phyloP scores from a whole-genome alignment of 2,329 filamentous ascomycete genomes.

The Nothophaeocryptopus gaeumannii region DNA sequence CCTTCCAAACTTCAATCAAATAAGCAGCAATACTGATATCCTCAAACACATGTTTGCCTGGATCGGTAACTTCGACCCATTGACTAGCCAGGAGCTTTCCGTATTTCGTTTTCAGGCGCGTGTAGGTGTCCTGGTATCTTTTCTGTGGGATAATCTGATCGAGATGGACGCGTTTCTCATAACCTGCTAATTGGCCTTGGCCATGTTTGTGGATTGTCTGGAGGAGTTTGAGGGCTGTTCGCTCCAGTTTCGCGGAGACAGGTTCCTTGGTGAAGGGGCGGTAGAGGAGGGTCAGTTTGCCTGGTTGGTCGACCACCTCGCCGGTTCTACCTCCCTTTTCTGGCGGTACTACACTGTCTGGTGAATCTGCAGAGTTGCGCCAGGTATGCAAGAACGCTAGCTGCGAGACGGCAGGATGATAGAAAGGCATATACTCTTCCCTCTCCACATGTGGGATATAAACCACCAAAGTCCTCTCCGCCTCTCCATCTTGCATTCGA shows the following conservation, averaged over 20 bases:
- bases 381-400: slow-evolving; percentile 75
- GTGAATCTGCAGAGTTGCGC: slow-evolving; percentile 33
- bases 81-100: slow-evolving; percentile 65
- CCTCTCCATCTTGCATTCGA: slow-evolving; percentile 28
- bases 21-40: slow-evolving; percentile 89
- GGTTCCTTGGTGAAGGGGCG: slow-evolving; percentile 42
- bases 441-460: slow-evolving; percentile 71
- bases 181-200: slow-evolving; percentile 61
- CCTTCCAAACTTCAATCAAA: slow-evolving; percentile 82
- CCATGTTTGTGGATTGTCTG: slow-evolving; percentile 71
- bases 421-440: slow-evolving; percentile 71
- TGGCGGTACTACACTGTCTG: background rate
- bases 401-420: slow-evolving; percentile 74
- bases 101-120: slow-evolving; percentile 74
- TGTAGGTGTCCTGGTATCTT: slow-evolving; percentile 77
- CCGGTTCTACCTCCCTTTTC: too few species aligned
- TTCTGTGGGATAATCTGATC: slow-evolving; percentile 76
- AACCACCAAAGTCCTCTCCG: slow-evolving; percentile 59
- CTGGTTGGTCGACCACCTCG: background rate
- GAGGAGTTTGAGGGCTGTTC: slow-evolving; percentile 68
- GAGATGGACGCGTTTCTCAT: slow-evolving; percentile 79
- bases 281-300: slow-evolving; percentile 15
- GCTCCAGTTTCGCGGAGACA: slow-evolving; percentile 51
- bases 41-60: slow-evolving; percentile 90
- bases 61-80: slow-evolving; percentile 87